phyloP scores from a whole-genome alignment of 140 eudicot genomes.

The Eryngium alpinum region DNA sequence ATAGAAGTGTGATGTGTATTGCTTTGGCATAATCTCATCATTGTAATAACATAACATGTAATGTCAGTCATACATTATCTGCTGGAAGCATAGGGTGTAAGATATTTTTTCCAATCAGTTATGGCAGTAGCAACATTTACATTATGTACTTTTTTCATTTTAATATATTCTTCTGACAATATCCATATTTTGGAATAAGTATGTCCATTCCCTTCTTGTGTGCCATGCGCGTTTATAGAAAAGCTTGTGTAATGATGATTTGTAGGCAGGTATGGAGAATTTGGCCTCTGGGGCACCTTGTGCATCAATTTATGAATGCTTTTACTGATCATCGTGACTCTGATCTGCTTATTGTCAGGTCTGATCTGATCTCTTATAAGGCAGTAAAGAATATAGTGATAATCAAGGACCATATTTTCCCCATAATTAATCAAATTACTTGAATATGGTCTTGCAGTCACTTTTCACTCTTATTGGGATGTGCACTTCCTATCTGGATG shows the following conservation, averaged over 20 bases:
- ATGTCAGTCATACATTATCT: neutral
- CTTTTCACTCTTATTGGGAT: constrained; percentile 89
- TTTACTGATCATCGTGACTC: constrained; percentile 99
- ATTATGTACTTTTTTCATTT: neutral
- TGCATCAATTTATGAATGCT: constrained; percentile 88
- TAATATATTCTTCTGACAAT: neutral
- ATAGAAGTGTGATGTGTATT: neutral
- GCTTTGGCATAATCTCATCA: neutral
- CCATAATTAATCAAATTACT: constrained; percentile 2
- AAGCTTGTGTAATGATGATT: constrained; percentile 18
- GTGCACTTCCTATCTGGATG: constrained; percentile 97
- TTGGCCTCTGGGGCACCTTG: constrained; percentile 79
- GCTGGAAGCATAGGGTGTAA: neutral
- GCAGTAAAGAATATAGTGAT: neutral
- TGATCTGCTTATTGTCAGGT: constrained; percentile 92
- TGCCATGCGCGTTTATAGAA: neutral
- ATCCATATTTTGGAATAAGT: neutral
- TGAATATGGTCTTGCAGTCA: constrained; percentile 39
- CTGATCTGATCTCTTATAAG: constrained; percentile 4
- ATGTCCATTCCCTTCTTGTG: neutral
- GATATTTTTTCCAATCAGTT: neutral
- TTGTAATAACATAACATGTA: neutral
- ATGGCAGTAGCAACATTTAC: neutral
- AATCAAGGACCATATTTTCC: neutral
- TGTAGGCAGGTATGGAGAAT: constrained; percentile 87